These are phyloP conservation scores for Yamagishiella unicocca DNA, from an alignment of 139 green algal species.

Conservation along the genomic window DNA sequence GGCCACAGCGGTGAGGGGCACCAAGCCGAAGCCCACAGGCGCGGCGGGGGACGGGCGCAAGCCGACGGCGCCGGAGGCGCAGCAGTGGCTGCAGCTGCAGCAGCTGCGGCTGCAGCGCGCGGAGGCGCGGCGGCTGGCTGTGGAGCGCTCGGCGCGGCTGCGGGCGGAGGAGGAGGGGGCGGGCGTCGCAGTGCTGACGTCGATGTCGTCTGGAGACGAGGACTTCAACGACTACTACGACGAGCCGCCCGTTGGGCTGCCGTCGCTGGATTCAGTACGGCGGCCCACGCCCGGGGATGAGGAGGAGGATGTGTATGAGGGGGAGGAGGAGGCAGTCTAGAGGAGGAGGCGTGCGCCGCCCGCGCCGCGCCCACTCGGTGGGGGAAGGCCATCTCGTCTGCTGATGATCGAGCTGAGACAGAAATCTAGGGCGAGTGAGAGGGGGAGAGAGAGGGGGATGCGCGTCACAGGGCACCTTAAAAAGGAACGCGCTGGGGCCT, in stretches of 20 bases:
- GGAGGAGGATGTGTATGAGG: slow-evolving; percentile 9
- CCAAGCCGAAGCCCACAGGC: slow-evolving; percentile 17
- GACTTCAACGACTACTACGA: not conserved
- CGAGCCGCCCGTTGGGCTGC: not conserved
- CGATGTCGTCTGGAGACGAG: slow-evolving; percentile 15
- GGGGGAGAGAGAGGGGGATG: no score
- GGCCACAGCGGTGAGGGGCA: not conserved
- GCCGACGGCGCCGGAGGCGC: not conserved
- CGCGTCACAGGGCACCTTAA: no score
- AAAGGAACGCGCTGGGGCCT: no score
- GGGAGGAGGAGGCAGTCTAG: no score
- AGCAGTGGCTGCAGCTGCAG: slow-evolving; percentile 39
- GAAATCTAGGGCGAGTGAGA: no score
- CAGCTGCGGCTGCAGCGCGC: not conserved
- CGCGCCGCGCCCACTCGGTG: no score
- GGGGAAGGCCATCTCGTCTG: no score
- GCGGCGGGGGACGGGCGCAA: slow-evolving; percentile 10
- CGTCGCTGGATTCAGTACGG: not conserved
- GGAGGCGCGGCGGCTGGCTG: slow-evolving; percentile 4
- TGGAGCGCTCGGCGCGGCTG: not conserved
- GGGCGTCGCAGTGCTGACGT: not conserved
- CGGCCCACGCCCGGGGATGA: slow-evolving; percentile 2
- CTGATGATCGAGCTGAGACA: no score
- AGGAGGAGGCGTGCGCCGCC: no score
- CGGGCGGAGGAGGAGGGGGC: not conserved